phyloP scores from a whole-genome alignment of 1,284 basidiomycete species.

The Tetrapyrgos nigripes region DNA sequence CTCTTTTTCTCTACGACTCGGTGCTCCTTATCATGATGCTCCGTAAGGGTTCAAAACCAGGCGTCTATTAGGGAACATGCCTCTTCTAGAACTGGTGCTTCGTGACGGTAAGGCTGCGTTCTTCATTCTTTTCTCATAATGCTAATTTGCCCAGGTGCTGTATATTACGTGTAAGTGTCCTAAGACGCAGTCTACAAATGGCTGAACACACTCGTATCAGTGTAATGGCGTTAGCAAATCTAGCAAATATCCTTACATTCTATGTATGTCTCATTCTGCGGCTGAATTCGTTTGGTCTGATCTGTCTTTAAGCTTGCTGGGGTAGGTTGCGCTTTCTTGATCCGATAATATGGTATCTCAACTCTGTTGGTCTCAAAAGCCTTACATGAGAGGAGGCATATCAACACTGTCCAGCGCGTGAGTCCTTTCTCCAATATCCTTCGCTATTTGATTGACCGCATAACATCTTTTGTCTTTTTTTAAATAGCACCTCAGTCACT shows the following conservation, averaged over 20 bases:
- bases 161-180: conserved; percentile 14
- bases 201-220: not conserved
- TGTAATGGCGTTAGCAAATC: conserved; percentile 12
- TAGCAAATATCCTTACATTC: conserved; percentile 15
- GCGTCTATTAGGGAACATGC: not conserved
- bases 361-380: conserved; percentile 7
- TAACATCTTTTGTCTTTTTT: no score
- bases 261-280: conserved; percentile 2
- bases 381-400: conserved; percentile 8
- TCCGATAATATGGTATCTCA: no score
- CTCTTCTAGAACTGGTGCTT: conserved; percentile 10
- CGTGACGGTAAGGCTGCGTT: conserved; percentile 10
- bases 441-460: no score
- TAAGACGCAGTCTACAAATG: not conserved
- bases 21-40: conserved; percentile 11
- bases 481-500: not conserved
- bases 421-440: not conserved
- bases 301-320: conserved; percentile 2
- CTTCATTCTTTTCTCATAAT: not conserved
- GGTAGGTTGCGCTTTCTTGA: conserved; percentile 1
- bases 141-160: not conserved
- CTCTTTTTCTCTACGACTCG: conserved; percentile 16
- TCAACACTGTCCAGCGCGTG: conserved; percentile 2
- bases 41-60: conserved; percentile 4
- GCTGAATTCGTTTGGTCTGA: not conserved